These are phyloP conservation scores for Wickerhamomyces xylosicus DNA, from an alignment of 805 yeast genomes.

Conservation along the genomic window DNA sequence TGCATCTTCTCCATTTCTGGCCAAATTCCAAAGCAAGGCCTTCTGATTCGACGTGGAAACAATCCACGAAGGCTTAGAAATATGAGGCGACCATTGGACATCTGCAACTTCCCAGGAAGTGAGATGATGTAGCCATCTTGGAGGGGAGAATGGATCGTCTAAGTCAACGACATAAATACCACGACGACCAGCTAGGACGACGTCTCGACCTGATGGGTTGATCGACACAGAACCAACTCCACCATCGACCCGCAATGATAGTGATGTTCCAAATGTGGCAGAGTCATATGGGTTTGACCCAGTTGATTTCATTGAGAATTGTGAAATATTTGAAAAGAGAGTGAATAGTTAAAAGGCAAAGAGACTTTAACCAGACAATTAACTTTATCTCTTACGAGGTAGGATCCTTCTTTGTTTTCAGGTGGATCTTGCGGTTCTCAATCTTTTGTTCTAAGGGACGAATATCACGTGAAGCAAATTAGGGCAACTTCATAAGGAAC, in stretches of 20 bases:
- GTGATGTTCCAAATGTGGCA: slow-evolving; percentile 67
- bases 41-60: slow-evolving; percentile 92
- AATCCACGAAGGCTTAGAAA: slow-evolving; percentile 76
- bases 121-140: slow-evolving; percentile 84
- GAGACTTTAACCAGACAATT: too few relatives aligned
- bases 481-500: too few relatives aligned
- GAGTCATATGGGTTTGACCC: slow-evolving; percentile 26
- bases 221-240: slow-evolving; percentile 87
- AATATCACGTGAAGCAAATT: too few relatives aligned
- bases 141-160: slow-evolving; percentile 92
- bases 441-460: too few relatives aligned
- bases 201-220: slow-evolving; percentile 86
- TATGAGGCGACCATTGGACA: slow-evolving; percentile 96
- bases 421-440: too few relatives aligned
- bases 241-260: slow-evolving; percentile 81
- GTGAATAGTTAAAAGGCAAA: too few relatives aligned
- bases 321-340: too few relatives aligned
- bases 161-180: slow-evolving; percentile 88
- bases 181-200: slow-evolving; percentile 75
- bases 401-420: too few relatives aligned
- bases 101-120: slow-evolving; percentile 99
- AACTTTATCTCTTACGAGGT: too few relatives aligned
- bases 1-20: slow-evolving; percentile 58
- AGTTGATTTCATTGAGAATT: neutral
- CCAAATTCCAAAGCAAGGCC: slow-evolving; percentile 89